phyloP scores from a whole-genome alignment of 306 rosid genomes.

The Cicer bijugum region DNA sequence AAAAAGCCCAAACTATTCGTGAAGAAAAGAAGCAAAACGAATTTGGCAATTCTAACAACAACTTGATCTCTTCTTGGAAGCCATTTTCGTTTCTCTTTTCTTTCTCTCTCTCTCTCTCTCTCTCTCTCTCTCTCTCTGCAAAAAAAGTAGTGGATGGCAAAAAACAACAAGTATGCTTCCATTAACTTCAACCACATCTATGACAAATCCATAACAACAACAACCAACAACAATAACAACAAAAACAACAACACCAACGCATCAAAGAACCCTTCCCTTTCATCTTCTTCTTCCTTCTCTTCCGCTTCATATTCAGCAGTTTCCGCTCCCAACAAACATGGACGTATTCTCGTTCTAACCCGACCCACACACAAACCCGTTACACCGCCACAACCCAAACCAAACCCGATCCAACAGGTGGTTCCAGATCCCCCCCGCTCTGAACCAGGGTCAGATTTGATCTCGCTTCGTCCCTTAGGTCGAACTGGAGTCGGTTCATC shows the following conservation, averaged over 20 bases:
- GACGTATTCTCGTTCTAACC: constrained; percentile 79
- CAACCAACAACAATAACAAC: constrained; percentile 28
- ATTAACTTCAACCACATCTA: constrained; percentile 83
- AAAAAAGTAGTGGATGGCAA: constrained; percentile 74
- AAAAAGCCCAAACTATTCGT: no score
- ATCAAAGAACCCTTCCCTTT: constrained; percentile 48
- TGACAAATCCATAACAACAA: constrained; percentile 53
- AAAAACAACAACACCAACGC: constrained; percentile 28
- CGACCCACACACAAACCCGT: constrained; percentile 64
- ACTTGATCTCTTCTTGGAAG: not conserved
- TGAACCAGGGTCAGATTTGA: constrained; percentile 50
- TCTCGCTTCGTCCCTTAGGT: constrained; percentile 82
- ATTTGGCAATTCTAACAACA: no score
- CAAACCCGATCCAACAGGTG: constrained; percentile 40
- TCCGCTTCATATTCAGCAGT: constrained; percentile 66
- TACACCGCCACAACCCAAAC: not conserved
- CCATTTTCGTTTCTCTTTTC: not conserved
- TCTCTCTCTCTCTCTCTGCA: not conserved
- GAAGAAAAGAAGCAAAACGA: no score
- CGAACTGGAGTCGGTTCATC: constrained; percentile 54
- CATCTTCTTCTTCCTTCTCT: constrained; percentile 51
- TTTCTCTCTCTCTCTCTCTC: no score
- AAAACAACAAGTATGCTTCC: constrained; percentile 71
- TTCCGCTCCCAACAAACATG: constrained; percentile 74
- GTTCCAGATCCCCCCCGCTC: constrained; percentile 47